Conservation (phyloP, 2,329 filamentous ascomycete genomes). For the Helotiales sp. region DNA sequence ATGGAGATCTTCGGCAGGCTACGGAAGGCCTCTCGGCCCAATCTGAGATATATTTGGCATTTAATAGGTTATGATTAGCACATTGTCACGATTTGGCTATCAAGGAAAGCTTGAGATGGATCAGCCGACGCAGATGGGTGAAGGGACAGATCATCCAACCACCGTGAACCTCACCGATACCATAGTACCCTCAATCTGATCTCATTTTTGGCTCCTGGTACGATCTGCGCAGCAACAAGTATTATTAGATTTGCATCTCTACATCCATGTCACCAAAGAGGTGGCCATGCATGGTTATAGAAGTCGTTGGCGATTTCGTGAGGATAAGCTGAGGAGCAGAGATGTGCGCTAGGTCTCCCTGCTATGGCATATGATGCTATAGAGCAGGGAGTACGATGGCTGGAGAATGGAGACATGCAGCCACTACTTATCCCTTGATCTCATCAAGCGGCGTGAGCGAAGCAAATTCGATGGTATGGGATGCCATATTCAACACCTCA, state of each 20-base stretch:
- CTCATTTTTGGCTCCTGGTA: too few relatives aligned
- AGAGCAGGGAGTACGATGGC: not conserved
- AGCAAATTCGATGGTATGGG: not conserved
- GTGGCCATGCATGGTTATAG: too few relatives aligned
- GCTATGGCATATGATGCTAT: not conserved
- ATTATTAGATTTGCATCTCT: too few relatives aligned
- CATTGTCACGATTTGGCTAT: not conserved
- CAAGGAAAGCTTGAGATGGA: not conserved
- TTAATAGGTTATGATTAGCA: not conserved
- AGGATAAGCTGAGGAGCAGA: too few relatives aligned
- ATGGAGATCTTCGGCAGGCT: not conserved
- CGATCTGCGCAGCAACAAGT: too few relatives aligned
- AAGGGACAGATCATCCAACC: too few relatives aligned
- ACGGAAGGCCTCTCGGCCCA: not conserved
- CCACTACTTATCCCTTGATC: not conserved
- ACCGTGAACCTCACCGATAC: too few relatives aligned
- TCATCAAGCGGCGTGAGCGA: too few relatives aligned
- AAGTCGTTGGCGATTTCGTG: too few relatives aligned
- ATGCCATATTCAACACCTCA: not conserved
- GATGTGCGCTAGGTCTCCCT: not conserved
- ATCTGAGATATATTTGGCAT: not conserved
- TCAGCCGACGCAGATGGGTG: too few relatives aligned
- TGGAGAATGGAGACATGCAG: not conserved
- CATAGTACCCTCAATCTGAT: too few relatives aligned
- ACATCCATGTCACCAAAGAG: too few relatives aligned